A percentile compares a stretch with the other conserved stretches of the same genome.
These are phyloP conservation scores for Claviceps sp. DNA, from an alignment of 2,329 filamentous ascomycete genomes.

Conservation along the genomic window DNA sequence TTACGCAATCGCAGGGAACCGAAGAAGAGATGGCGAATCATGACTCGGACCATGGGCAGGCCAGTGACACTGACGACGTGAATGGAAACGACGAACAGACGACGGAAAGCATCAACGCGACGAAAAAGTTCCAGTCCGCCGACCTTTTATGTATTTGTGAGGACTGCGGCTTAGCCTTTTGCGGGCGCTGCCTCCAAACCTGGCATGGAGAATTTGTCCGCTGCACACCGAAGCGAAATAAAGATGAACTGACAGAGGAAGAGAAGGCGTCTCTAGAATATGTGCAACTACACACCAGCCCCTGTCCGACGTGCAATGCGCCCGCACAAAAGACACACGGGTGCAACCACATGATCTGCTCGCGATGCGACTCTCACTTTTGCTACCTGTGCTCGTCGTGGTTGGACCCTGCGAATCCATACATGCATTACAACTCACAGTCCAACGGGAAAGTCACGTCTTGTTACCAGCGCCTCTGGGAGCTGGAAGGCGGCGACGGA, in stretches of 20 bases:
- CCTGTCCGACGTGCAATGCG: conserved; percentile 76
- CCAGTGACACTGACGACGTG: background rate
- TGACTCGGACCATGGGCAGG: conserved; percentile 10
- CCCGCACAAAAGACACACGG: conserved; percentile 83
- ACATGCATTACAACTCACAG: conserved; percentile 70
- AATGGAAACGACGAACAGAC: background rate
- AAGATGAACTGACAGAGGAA: conserved; percentile 63
- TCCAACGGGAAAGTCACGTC: conserved; percentile 37
- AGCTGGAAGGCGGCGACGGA: conserved; percentile 69
- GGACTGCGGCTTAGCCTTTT: conserved; percentile 84
- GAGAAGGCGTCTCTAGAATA: conserved; percentile 82
- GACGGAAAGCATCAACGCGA: background rate
- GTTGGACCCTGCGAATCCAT: conserved; percentile 70
- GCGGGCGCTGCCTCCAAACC: conserved; percentile 51
- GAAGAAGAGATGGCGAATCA: conserved; percentile 20
- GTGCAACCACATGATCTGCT: conserved; percentile 96
- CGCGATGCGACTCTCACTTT: conserved; percentile 80
- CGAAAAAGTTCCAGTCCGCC: conserved; percentile 26
- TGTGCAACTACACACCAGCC: conserved; percentile 64
- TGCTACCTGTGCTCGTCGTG: conserved; percentile 90
- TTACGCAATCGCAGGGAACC: conserved; percentile 29
- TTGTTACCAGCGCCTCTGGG: conserved; percentile 84
- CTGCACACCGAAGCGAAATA: conserved; percentile 53
- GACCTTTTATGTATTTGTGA: conserved; percentile 75
- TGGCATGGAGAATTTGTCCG: conserved; percentile 81